A percentile compares a stretch with the other conserved stretches of the same genome.
Conservation (phyloP, 495 filamentous ascomycete species). For the Saxophila tyrrhenica region DNA sequence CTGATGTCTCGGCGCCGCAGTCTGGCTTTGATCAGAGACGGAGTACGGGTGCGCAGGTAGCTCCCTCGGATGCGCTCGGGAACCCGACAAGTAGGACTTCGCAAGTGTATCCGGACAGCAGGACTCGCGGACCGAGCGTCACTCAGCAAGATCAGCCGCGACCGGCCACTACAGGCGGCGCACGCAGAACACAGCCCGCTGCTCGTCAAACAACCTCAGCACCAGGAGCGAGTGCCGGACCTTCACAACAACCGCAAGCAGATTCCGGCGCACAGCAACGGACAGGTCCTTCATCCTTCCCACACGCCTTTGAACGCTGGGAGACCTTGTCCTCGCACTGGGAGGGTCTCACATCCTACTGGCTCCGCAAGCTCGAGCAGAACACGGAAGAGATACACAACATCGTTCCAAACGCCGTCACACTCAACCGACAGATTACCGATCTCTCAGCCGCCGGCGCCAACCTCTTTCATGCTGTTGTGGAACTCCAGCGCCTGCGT, state of each 20-base stretch:
- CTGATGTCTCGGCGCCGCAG: conserved; percentile 8
- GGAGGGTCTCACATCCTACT: conserved; percentile 94
- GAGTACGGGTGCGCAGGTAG: conserved; percentile 7
- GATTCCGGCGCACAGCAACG: conserved; percentile 5
- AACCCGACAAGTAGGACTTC: conserved; percentile 14
- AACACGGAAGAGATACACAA: conserved; percentile 73
- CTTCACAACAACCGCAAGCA: conserved; percentile 7
- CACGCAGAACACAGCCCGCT: conserved; percentile 11
- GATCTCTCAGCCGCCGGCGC: conserved; percentile 93
- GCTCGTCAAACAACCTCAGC: conserved; percentile 14
- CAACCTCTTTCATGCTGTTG: conserved; percentile 94
- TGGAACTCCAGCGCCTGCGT: conserved; percentile 89
- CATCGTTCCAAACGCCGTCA: conserved; percentile 64
- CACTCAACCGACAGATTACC: conserved; percentile 85
- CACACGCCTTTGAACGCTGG: conserved; percentile 96
- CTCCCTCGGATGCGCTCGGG: conserved; percentile 11
- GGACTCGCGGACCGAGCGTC: conserved; percentile 5
- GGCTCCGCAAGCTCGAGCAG: conserved; percentile 84
- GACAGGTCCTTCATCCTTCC: conserved; percentile 51
- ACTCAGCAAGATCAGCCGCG: conserved; percentile 22
- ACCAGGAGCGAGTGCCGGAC: background rate
- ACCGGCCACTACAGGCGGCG: conserved; percentile 13
- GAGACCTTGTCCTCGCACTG: conserved; percentile 93
- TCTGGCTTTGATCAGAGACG: conserved; percentile 6
- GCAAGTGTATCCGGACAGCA: conserved; percentile 10